These are phyloP conservation scores for Neotropicomus parvogracilis DNA, from an alignment of 1,284 basidiomycete genomes.

Conservation along the genomic window DNA sequence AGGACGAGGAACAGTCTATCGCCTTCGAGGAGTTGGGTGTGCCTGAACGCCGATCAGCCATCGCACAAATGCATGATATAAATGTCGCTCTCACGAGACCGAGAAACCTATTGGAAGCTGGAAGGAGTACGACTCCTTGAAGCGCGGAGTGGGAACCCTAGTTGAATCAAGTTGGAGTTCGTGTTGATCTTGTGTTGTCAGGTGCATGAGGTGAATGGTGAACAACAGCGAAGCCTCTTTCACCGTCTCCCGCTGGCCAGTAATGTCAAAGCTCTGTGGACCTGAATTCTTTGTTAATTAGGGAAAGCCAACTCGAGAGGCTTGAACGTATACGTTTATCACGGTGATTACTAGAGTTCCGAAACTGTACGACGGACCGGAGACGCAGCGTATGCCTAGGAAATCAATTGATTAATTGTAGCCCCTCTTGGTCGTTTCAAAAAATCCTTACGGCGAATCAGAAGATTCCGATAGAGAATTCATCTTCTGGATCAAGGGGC, in stretches of 20 bases:
- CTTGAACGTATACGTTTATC: slow-evolving; percentile 7
- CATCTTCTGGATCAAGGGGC: slow-evolving; percentile 24
- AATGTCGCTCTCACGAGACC: slow-evolving; percentile 35
- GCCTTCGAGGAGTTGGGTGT: slow-evolving; percentile 37
- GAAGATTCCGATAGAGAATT: slow-evolving; percentile 22
- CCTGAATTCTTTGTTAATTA: slow-evolving; percentile 5
- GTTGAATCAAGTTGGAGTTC: slow-evolving; percentile 38
- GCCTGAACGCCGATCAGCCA: slow-evolving; percentile 27
- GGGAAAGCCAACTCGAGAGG: background rate
- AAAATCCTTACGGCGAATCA: slow-evolving; percentile 19
- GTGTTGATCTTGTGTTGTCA: slow-evolving; percentile 44
- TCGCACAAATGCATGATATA: background rate
- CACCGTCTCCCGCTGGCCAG: slow-evolving; percentile 18
- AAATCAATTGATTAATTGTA: background rate
- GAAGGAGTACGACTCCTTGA: slow-evolving; percentile 34
- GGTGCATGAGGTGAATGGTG: slow-evolving; percentile 37
- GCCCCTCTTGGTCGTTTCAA: background rate
- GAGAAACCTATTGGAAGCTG: slow-evolving; percentile 32
- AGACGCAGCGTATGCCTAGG: slow-evolving; percentile 21
- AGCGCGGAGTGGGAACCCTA: slow-evolving; percentile 38
- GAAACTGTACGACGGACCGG: slow-evolving; percentile 4
- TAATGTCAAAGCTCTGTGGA: slow-evolving; percentile 19
- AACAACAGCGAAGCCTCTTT: slow-evolving; percentile 33
- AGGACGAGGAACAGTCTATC: slow-evolving; percentile 42
- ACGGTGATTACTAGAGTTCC: background rate